Percentiles rank a stretch among this genome's conserved stretches.
These are phyloP conservation scores for Emmonsiellopsis sp. DNA, from an alignment of 2,329 filamentous ascomycete genomes.

Conservation along the genomic window DNA sequence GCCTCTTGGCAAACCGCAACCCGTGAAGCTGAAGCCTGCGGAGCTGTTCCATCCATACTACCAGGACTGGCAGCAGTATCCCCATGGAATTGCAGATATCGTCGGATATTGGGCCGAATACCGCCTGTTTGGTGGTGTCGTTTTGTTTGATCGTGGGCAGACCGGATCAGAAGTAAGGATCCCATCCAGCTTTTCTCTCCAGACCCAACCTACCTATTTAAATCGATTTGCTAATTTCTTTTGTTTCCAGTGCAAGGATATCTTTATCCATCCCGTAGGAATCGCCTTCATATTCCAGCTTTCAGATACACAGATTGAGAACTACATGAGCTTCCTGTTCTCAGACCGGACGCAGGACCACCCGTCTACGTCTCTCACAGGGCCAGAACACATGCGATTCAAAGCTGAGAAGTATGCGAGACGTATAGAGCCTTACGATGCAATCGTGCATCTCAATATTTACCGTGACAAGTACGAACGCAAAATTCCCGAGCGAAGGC, in stretches of 20 bases:
- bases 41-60: conserved; percentile 2
- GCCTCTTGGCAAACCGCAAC: not conserved
- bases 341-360: not conserved
- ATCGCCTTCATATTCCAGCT: conserved; percentile 6
- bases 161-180: not conserved
- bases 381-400: not conserved
- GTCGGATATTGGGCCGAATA: conserved; percentile 20
- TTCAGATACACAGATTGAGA: conserved; percentile 5
- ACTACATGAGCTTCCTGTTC: conserved; percentile 4
- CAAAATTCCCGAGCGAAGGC: not conserved
- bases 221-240: not conserved
- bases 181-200: not conserved
- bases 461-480: conserved; percentile 8
- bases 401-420: conserved; percentile 2
- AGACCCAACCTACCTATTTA: not conserved
- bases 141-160: conserved; percentile 17
- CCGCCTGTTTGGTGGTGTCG: conserved; percentile 18
- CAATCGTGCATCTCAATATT: conserved; percentile 4
- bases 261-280: conserved; percentile 3
- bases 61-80: conserved; percentile 14
- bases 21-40: not conserved
- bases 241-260: not conserved
- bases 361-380: not conserved
- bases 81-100: conserved; percentile 17
- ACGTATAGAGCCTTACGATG: conserved; percentile 3